Evolutionary conservation across 495 filamentous ascomycete species (phyloP).

Genomic region (Aspergillus coremiiformis): DNA sequence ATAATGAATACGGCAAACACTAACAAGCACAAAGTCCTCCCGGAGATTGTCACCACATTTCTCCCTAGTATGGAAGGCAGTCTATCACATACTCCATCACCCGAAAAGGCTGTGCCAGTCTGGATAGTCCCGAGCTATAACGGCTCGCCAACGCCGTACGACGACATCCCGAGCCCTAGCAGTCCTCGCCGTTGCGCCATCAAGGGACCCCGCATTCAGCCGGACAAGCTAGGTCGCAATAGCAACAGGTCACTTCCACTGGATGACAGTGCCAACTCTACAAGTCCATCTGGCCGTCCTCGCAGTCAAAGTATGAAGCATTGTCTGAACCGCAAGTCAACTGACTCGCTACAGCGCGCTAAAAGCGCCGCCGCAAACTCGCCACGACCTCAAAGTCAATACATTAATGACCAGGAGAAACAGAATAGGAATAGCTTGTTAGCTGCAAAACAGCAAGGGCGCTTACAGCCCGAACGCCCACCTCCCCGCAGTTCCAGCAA

Average conservation of each 20-base stretch:
- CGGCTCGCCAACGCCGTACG: slow-evolving; percentile 18
- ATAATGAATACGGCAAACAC: slow-evolving; percentile 5
- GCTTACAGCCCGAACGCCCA: background rate
- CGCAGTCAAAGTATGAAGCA: slow-evolving; percentile 23
- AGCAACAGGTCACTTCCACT: slow-evolving; percentile 17
- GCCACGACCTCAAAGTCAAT: background rate
- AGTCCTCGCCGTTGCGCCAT: slow-evolving; percentile 32
- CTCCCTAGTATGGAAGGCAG: slow-evolving; percentile 13
- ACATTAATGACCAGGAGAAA: background rate
- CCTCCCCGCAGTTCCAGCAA: slow-evolving; percentile 2
- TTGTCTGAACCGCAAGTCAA: slow-evolving; percentile 13
- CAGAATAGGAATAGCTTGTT: background rate
- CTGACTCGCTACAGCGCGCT: slow-evolving; percentile 12
- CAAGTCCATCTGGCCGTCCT: slow-evolving; percentile 14
- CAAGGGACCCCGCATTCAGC: slow-evolving; percentile 36
- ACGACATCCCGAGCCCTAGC: slow-evolving; percentile 19
- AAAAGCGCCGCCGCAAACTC: slow-evolving; percentile 12
- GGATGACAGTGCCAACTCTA: slow-evolving; percentile 10
- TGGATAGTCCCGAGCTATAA: slow-evolving; percentile 25
- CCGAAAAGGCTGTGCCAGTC: slow-evolving; percentile 20
- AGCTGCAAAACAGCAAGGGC: background rate
- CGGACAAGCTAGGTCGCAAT: slow-evolving; percentile 16
- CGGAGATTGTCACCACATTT: slow-evolving; percentile 25
- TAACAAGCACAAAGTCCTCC: slow-evolving; percentile 13
- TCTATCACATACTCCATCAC: slow-evolving; percentile 31